Evolutionary conservation across 1,139 yeast species (phyloP).

Genomic region (Geotrichum siamense): DNA sequence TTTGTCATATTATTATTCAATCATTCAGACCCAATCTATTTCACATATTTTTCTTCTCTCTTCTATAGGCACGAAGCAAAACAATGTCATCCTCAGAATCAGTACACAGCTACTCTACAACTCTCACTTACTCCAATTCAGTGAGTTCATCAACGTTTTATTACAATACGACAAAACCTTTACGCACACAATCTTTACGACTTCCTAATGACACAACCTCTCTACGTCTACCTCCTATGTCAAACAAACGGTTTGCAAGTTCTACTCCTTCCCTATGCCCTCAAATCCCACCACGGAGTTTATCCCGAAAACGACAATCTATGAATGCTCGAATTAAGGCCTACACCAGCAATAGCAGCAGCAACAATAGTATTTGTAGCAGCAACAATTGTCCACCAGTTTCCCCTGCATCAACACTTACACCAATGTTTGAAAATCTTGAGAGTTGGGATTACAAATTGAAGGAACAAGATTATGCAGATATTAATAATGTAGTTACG

Average conservation of each 20-base stretch:
- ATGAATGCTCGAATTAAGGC: not conserved
- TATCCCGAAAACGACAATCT: not conserved
- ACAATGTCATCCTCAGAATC: not conserved
- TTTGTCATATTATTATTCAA: too few species aligned
- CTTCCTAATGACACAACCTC: not conserved
- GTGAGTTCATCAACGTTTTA: not conserved
- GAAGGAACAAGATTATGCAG: not conserved
- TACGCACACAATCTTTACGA: not conserved
- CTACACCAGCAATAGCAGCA: not conserved
- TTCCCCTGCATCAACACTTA: not conserved
- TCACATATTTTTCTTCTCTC: too few species aligned
- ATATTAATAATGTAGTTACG: not conserved
- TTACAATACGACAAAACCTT: not conserved
- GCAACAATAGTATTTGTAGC: not conserved
- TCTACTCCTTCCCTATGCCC: not conserved
- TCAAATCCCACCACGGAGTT: slow-evolving; percentile 1
- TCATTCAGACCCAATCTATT: too few species aligned
- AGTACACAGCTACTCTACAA: not conserved
- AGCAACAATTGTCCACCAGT: not conserved
- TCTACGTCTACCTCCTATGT: slow-evolving; percentile 1
- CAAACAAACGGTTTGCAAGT: not conserved
- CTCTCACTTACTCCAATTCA: not conserved
- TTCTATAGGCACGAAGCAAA: too few species aligned
- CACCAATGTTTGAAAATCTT: not conserved
- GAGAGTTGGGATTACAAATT: not conserved